Evolutionary conservation across 176 grass and related monocot species (phyloP).

Genomic region (bread wheat (Triticum aestivum)): IWGSC_CS_RefSeq_v2.1 NC_057795.1:62625473-62625972

Average conservation of each 20-base stretch:
- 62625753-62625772: neutral
- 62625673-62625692: neutral
- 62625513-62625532: neutral
- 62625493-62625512: neutral
- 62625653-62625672: neutral
- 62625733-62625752: neutral
- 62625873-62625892: too few species aligned
- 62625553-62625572: neutral
- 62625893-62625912: too few species aligned
- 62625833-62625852: neutral
- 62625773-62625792: neutral
- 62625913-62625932: too few species aligned
- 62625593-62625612: neutral
- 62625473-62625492: neutral
- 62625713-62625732: neutral
- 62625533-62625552: neutral
- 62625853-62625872: too few species aligned
- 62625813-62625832: neutral
- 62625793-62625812: neutral
- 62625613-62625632: neutral
- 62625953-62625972: too few species aligned
- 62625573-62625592: neutral
- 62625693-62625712: neutral
- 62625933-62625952: too few species aligned
- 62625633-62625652: neutral